Evolutionary conservation across 306 rosid genomes (phyloP).

Genomic region (Purshia tridentata): DNA sequence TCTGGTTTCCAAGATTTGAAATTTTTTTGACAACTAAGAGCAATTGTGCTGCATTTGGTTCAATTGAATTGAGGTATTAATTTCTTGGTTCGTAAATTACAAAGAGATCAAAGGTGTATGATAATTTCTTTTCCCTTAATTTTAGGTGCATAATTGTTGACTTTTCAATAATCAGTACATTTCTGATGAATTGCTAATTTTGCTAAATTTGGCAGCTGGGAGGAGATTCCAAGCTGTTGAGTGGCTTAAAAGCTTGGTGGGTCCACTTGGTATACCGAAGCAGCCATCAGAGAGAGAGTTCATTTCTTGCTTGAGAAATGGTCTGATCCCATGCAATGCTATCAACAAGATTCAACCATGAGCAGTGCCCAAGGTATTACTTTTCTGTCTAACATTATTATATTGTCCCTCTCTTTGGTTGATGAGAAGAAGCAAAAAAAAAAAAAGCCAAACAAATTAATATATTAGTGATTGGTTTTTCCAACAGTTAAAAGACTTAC

Average conservation of each 20-base stretch:
- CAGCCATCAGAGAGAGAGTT: constrained; percentile 80
- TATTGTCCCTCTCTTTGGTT: not conserved
- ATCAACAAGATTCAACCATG: constrained; percentile 92
- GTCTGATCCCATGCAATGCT: constrained; percentile 73
- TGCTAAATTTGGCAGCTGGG: constrained; percentile 51
- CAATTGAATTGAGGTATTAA: constrained; percentile 3
- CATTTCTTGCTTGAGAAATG: constrained; percentile 90
- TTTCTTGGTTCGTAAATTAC: constrained; percentile 14
- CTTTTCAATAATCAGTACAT: not conserved
- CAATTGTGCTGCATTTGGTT: not conserved
- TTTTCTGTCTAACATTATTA: not conserved
- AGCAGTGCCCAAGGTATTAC: constrained; percentile 72
- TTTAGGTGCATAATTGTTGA: not conserved
- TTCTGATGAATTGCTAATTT: no score
- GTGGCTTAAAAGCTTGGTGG: constrained; percentile 80
- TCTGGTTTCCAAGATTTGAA: not conserved
- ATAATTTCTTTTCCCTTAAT: not conserved
- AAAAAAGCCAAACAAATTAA: not conserved
- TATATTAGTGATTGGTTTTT: not conserved
- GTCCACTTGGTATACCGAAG: constrained; percentile 64
- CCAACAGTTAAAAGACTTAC: not conserved
- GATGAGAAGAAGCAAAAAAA: not conserved
- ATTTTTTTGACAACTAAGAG: not conserved
- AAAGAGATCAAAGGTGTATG: no score
- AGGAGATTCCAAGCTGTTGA: constrained; percentile 81